Evolutionary conservation across 352 stramenopile genomes (phyloP), one percentile per base, ranked within the genome.

Genomic region (Peronospora farinosa): DNA sequence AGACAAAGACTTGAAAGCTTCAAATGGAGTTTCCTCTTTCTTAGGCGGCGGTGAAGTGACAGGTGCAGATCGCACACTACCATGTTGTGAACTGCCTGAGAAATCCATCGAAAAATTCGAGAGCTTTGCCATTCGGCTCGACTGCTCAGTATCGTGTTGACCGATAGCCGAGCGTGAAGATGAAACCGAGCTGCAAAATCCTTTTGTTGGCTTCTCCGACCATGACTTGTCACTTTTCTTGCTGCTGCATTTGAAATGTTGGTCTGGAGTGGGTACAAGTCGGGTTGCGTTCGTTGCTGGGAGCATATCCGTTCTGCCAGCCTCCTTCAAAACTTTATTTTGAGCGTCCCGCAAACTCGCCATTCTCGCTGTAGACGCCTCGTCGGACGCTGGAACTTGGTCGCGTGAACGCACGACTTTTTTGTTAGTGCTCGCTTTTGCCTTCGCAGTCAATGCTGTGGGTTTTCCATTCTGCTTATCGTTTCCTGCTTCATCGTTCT

Each of bases 1-100:
- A 16, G 61, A 63, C 25, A 69, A 40, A n/a, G 61, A 56, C 30
- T 51, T 53, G 33, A 70, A 67, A 13, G 49, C 48, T 17, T 64
- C 57, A 42, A 67, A 67, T 7, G 62, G 42, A 5, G 27, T 47
- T 23, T 65, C 61, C 12, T 21, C 19, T 45, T 63, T 56, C 12
- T 40, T 13, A 7, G 27, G 27, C 7, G 33, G 38, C 13, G 33
- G n/a, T 17, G 31, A 27, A 36, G 19, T 17, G 27, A 42, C 44
- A 7, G 47, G 10, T 27, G 33, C 5, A 30, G 33, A 21, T 19
- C 31, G 12, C 30, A 23, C 8, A 11, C 13, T 21, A 54, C 13
- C 7, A 25, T 64, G 54, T 4, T 23, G 19, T 5, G 53, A 35
- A 43, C 23, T 21, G 16, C 17, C 30, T 36, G 27, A 13, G 1